Evolutionary conservation across 805 yeast species (phyloP).

Genomic region (Wickerhamomyces alni): DNA sequence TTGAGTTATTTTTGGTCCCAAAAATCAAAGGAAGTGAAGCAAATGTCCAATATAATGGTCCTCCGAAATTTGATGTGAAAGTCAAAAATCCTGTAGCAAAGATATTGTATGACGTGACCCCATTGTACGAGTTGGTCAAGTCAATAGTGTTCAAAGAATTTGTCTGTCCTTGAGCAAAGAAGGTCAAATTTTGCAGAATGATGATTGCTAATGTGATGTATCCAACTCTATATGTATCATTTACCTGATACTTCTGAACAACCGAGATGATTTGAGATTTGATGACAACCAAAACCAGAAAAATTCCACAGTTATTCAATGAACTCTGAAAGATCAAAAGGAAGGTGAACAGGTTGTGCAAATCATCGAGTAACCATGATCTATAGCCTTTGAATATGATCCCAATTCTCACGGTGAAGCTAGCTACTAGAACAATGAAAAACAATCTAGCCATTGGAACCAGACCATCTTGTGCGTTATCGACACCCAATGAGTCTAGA

Average conservation of each 20-base stretch:
- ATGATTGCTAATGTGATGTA: conserved; percentile 24
- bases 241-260: background rate
- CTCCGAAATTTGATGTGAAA: conserved; percentile 78
- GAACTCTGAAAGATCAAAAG: conserved; percentile 46
- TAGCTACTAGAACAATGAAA: conserved; percentile 26
- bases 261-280: conserved; percentile 13
- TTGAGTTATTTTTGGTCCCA: conserved; percentile 21
- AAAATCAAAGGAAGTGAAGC: conserved; percentile 35
- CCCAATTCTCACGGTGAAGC: conserved; percentile 28
- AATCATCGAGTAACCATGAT: conserved; percentile 28
- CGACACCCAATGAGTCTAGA: conserved; percentile 24
- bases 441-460: conserved; percentile 30
- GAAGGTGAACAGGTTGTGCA: conserved; percentile 31
- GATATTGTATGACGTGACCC: conserved; percentile 66
- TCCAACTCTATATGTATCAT: conserved; percentile 3
- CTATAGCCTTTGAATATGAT: conserved; percentile 4
- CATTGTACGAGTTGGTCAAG: conserved; percentile 88
- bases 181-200: conserved; percentile 66
- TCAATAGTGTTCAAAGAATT: conserved; percentile 91
- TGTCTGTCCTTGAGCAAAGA: conserved; percentile 86
- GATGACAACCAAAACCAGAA: conserved; percentile 30
- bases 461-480: conserved; percentile 25
- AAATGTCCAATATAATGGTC: conserved; percentile 77
- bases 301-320: conserved; percentile 42
- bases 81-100: conserved; percentile 71